These are phyloP conservation scores for Venturia carpophila DNA, from an alignment of 2,329 filamentous ascomycete genomes.

Conservation along the genomic window DNA sequence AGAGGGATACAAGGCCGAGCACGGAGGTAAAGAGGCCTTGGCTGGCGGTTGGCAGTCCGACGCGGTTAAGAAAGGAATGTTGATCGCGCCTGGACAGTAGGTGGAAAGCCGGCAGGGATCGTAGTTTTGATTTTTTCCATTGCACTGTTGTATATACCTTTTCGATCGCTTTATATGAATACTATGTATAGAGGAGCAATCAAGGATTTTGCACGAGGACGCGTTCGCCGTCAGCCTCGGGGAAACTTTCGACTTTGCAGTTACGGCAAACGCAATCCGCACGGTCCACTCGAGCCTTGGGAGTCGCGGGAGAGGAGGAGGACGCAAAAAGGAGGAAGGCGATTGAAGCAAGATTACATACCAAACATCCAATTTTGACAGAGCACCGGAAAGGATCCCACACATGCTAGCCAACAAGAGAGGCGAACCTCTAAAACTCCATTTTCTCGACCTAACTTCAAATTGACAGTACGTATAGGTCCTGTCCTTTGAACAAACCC, in stretches of 20 bases:
- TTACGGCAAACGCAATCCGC: background rate
- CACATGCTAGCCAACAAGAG: no score
- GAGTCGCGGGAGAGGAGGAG: no score
- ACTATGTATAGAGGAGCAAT: background rate
- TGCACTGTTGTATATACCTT: background rate
- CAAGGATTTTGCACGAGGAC: background rate
- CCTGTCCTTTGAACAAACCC: no score
- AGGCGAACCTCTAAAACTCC: no score
- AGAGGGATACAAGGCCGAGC: conserved; percentile 65
- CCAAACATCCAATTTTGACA: no score
- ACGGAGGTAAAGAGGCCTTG: conserved; percentile 60
- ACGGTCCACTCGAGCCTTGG: no score
- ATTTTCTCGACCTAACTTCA: no score
- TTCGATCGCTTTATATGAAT: background rate
- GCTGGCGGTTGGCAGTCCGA: conserved; percentile 84
- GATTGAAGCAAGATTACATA: no score
- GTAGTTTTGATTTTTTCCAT: background rate
- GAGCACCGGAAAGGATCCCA: no score
- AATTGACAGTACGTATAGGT: no score
- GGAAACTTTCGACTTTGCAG: background rate
- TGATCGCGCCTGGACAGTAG: conserved; percentile 86
- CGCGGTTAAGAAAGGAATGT: conserved; percentile 66
- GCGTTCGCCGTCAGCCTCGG: background rate
- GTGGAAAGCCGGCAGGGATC: background rate
- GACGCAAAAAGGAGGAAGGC: no score